phyloP scores from a whole-genome alignment of 148 eudicot species.

The Linanthus parryae region DNA sequence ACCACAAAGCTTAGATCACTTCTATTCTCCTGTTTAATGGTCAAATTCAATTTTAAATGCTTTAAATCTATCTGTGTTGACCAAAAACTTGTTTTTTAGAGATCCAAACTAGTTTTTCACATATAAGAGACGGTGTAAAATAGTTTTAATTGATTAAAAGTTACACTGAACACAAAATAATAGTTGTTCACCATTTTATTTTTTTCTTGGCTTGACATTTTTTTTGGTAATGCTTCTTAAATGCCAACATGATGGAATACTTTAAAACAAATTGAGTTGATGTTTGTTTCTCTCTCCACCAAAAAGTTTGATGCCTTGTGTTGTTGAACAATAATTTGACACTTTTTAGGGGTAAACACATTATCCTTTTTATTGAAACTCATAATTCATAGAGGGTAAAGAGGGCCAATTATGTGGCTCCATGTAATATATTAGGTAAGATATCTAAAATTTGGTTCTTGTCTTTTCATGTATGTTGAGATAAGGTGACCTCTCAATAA shows the following conservation, averaged over 20 bases:
- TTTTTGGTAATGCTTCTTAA: constrained; percentile 2
- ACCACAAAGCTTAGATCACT: too few species aligned
- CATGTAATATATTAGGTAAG: not conserved
- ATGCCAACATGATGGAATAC: constrained; percentile 2
- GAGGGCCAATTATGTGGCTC: not conserved
- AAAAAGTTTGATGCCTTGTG: not conserved
- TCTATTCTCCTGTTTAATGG: too few species aligned
- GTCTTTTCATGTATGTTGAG: constrained; percentile 5
- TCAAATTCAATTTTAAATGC: too few species aligned
- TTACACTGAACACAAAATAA: too few species aligned
- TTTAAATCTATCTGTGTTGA: too few species aligned
- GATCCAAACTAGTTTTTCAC: too few species aligned
- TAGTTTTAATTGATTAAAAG: too few species aligned
- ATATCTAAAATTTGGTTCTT: constrained; percentile 14
- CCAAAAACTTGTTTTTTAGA: too few species aligned
- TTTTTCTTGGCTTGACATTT: too few species aligned
- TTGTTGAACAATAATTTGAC: not conserved
- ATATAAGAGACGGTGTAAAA: too few species aligned
- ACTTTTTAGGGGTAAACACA: not conserved
- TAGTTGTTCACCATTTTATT: too few species aligned
- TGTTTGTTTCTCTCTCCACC: constrained; percentile 1
- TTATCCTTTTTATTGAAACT: not conserved
- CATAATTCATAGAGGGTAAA: not conserved
- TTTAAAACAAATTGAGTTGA: not conserved
- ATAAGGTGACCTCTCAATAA: constrained; percentile 2